A percentile compares a stretch with the other conserved stretches of the same genome.
phyloP scores from a whole-genome alignment of 176 grass and related monocot species.

The Oryza punctata region DNA sequence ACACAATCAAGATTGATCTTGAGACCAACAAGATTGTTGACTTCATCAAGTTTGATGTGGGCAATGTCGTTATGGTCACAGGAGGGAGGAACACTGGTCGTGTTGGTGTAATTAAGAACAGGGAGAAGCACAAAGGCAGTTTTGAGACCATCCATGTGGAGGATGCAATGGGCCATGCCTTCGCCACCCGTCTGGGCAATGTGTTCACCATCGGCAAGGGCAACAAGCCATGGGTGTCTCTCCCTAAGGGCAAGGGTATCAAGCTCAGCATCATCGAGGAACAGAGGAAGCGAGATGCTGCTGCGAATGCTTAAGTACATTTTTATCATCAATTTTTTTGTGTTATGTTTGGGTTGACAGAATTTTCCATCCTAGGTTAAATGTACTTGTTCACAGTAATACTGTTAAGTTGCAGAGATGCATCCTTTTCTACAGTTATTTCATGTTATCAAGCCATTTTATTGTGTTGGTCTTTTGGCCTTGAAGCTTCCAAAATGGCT shows the following conservation, averaged over 20 bases:
- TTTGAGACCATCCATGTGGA: not conserved
- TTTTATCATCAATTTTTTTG: not conserved
- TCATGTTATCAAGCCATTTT: not conserved
- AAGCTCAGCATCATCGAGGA: conserved; percentile 55
- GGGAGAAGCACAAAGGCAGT: not conserved
- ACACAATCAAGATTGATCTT: not conserved
- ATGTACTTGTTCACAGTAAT: not conserved
- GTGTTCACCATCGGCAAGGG: conserved; percentile 58
- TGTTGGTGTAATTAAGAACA: not conserved
- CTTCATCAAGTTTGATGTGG: not conserved
- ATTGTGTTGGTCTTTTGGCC: not conserved
- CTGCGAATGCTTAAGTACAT: conserved; percentile 8
- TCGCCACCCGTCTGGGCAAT: conserved; percentile 41
- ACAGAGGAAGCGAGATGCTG: conserved; percentile 34
- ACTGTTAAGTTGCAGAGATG: not conserved
- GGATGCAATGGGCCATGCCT: conserved; percentile 32
- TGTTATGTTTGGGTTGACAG: not conserved
- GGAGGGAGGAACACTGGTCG: not conserved
- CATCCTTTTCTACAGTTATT: not conserved
- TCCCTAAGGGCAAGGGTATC: conserved; percentile 51
- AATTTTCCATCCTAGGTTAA: not conserved
- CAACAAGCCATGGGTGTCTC: conserved; percentile 45
- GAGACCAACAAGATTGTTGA: not conserved
- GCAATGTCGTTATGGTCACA: not conserved
- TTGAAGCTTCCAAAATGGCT: not conserved